Conservation (phyloP, 768 basidiomycete species). For the Daedaleopsis sinensis region DNA sequence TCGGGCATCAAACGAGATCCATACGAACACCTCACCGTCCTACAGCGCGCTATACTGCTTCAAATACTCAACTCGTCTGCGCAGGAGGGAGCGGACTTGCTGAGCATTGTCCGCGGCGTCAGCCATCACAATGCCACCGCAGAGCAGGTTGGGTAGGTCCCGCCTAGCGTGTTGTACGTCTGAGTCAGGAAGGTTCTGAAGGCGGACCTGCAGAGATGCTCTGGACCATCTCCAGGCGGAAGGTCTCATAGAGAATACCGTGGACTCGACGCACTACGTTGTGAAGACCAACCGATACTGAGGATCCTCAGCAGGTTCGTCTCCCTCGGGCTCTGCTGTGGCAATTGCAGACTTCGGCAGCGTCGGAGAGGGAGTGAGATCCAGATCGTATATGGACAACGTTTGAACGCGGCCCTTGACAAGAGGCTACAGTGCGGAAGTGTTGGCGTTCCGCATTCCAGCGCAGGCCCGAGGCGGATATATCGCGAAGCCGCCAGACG, state of each 20-base stretch:
- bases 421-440: no score
- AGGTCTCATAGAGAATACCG: not conserved
- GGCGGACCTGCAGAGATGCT: slow-evolving; percentile 19
- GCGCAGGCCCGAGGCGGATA: no score
- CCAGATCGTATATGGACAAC: no score
- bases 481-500: no score
- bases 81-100: slow-evolving; percentile 4
- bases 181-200: not conserved
- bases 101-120: slow-evolving; percentile 8
- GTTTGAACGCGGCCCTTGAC: no score
- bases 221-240: slow-evolving; percentile 14
- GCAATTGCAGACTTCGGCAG: no score
- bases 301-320: not conserved
- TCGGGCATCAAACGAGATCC: slow-evolving; percentile 21
- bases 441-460: no score
- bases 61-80: slow-evolving; percentile 18
- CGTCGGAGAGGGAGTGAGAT: no score
- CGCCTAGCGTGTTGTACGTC: not conserved
- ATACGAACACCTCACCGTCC: slow-evolving; percentile 19
- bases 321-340: no score
- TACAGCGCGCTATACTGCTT: slow-evolving; percentile 28
- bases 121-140: slow-evolving; percentile 5
- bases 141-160: slow-evolving; percentile 10
- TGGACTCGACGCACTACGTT: slow-evolving; percentile 17
- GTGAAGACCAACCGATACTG: slow-evolving; percentile 7